These are phyloP conservation scores for Lipomyces yamanashiensis DNA, from an alignment of 805 yeast genomes.

Conservation along the genomic window DNA sequence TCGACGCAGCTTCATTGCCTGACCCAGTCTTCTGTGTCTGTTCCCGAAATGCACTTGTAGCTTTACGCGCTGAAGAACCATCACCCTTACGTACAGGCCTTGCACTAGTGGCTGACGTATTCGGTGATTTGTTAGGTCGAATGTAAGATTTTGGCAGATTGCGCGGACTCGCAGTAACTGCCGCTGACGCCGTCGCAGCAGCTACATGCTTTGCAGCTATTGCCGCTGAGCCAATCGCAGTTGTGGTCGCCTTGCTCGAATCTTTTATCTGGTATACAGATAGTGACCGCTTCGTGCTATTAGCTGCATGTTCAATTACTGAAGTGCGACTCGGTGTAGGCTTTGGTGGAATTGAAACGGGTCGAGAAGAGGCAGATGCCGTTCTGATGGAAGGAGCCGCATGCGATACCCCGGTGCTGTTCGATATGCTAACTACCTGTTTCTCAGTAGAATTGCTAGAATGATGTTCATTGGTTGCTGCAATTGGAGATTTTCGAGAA, in stretches of 20 bases:
- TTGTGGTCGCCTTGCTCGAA: constrained; percentile 1
- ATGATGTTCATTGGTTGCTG: no score
- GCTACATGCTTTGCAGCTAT: constrained; percentile 1
- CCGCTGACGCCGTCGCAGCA: neutral
- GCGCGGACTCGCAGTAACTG: neutral
- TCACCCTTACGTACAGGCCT: no score
- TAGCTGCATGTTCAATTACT: neutral
- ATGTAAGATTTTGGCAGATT: no score
- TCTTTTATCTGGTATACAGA: constrained; percentile 1
- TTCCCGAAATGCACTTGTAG: no score
- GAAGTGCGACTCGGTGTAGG: neutral
- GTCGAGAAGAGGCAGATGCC: neutral
- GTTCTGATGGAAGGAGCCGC: neutral
- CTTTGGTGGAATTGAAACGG: neutral
- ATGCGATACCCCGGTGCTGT: neutral
- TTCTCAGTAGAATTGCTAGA: no score
- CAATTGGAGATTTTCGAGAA: constrained; percentile 5
- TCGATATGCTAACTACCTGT: no score
- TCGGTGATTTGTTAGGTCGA: neutral
- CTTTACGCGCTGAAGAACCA: no score
- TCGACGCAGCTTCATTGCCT: no score
- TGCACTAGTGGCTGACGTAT: neutral
- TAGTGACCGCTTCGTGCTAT: neutral
- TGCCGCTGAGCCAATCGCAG: constrained; percentile 4
- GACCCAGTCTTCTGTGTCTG: no score